Evolutionary conservation across 169 alveolate genomes (phyloP).

Genomic region (Cryptosporidium meleagridis): DNA sequence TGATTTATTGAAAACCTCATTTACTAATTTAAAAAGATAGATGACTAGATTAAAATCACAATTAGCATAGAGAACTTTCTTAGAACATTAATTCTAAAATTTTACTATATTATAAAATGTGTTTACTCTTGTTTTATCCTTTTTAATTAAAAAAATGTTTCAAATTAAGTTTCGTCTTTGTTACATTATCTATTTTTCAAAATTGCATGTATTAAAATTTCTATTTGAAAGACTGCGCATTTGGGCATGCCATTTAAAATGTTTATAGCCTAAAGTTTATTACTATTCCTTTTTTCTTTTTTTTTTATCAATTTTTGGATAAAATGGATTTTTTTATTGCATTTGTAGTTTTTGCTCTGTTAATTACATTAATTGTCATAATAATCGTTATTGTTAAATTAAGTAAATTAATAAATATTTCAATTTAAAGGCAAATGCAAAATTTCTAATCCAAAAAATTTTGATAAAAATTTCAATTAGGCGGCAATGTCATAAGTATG

Average conservation of each 20-base stretch:
- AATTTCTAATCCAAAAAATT: not conserved
- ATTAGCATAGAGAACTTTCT: not conserved
- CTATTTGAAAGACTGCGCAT: not conserved
- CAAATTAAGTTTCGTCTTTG: not conserved
- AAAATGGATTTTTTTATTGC: not conserved
- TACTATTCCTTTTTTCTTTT: not conserved
- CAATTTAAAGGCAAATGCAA: too few species aligned
- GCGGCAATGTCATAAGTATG: too few species aligned
- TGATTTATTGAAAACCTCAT: not conserved
- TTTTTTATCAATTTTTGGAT: not conserved
- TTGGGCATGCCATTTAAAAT: not conserved
- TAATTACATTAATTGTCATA: not conserved
- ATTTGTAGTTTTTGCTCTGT: not conserved
- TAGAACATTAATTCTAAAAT: not conserved
- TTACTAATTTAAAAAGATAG: too few species aligned
- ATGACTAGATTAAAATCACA: not conserved
- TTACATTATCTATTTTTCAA: not conserved
- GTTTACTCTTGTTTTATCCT: too few species aligned
- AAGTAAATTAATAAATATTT: too few species aligned
- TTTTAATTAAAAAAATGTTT: too few species aligned
- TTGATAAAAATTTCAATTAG: not conserved
- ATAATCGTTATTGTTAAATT: not conserved
- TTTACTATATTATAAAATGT: not conserved
- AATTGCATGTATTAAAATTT: not conserved
- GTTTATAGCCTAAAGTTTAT: not conserved